These are phyloP conservation scores for Tuber aestivum DNA, from an alignment of 495 filamentous ascomycete genomes.

Conservation along the genomic window DNA sequence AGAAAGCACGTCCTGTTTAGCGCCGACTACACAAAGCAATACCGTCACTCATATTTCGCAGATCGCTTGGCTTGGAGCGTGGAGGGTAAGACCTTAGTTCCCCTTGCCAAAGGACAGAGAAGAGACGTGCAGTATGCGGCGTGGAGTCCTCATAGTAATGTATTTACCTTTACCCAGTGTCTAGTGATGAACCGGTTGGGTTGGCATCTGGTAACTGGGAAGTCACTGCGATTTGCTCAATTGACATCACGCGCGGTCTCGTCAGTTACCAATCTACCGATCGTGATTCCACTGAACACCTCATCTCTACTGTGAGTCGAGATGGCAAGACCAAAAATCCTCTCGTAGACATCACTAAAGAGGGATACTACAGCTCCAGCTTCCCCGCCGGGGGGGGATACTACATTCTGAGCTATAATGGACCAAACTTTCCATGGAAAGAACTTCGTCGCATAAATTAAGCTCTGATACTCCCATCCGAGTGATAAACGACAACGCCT, in stretches of 20 bases:
- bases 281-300: constrained; percentile 52
- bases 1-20: constrained; percentile 50
- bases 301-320: constrained; percentile 52
- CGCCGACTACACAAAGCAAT: constrained; percentile 54
- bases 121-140: constrained; percentile 56
- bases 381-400: constrained; percentile 52
- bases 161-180: constrained; percentile 53
- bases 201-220: constrained; percentile 56
- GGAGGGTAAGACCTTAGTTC: constrained; percentile 45
- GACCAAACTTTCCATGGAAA: constrained; percentile 55
- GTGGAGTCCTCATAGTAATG: constrained; percentile 48
- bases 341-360: constrained; percentile 49
- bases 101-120: constrained; percentile 48
- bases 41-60: constrained; percentile 56
- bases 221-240: constrained; percentile 48
- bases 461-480: constrained; percentile 48
- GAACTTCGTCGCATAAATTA: constrained; percentile 50
- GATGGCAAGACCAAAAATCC: constrained; percentile 46
- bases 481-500: constrained; percentile 51
- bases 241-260: constrained; percentile 49
- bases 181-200: constrained; percentile 46
- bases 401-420: constrained; percentile 54
- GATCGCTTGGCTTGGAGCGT: constrained; percentile 53
- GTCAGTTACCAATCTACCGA: constrained; percentile 55
- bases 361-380: constrained; percentile 52